phyloP scores from a whole-genome alignment of 1,284 basidiomycete genomes.

The Pseudozyma pruni region DNA sequence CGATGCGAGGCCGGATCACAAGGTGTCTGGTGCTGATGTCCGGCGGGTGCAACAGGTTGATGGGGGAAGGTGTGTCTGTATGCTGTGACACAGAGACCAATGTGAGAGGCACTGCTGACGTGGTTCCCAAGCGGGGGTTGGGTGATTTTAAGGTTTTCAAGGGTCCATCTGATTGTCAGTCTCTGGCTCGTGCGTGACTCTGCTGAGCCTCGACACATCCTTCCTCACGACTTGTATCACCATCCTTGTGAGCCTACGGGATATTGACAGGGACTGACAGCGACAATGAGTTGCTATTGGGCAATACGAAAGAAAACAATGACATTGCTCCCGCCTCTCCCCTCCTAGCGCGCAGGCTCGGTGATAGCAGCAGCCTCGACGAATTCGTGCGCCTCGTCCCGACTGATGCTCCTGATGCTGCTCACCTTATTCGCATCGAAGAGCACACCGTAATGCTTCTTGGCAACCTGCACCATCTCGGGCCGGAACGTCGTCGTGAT shows the following conservation, averaged over 20 bases:
- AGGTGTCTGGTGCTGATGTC: neutral
- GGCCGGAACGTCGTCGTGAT: conserved; percentile 98
- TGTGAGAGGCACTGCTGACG: too few species aligned
- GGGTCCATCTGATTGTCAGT: conserved; percentile 2
- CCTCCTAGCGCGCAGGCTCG: conserved; percentile 24
- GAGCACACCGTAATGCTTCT: conserved; percentile 98
- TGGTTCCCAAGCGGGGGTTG: too few species aligned
- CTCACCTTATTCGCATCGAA: conserved; percentile 92
- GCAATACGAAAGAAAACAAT: neutral
- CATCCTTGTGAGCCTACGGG: too few species aligned
- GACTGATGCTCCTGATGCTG: conserved; percentile 81
- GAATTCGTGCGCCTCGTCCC: conserved; percentile 87
- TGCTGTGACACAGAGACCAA: too few species aligned
- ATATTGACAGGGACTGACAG: too few species aligned
- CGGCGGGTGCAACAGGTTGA: too few species aligned
- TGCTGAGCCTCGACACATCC: too few species aligned
- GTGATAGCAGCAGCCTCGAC: conserved; percentile 73
- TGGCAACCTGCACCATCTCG: conserved; percentile 93
- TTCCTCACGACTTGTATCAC: too few species aligned
- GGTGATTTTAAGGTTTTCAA: conserved; percentile 16
- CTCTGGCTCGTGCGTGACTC: conserved; percentile 15
- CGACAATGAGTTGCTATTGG: too few species aligned
- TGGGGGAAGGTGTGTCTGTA: too few species aligned
- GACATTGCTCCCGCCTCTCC: neutral
- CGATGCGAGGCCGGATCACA: too few species aligned